These are phyloP conservation scores for Metarhizium guizhouense DNA, from an alignment of 2,329 filamentous ascomycete species.

Conservation along the genomic window DNA sequence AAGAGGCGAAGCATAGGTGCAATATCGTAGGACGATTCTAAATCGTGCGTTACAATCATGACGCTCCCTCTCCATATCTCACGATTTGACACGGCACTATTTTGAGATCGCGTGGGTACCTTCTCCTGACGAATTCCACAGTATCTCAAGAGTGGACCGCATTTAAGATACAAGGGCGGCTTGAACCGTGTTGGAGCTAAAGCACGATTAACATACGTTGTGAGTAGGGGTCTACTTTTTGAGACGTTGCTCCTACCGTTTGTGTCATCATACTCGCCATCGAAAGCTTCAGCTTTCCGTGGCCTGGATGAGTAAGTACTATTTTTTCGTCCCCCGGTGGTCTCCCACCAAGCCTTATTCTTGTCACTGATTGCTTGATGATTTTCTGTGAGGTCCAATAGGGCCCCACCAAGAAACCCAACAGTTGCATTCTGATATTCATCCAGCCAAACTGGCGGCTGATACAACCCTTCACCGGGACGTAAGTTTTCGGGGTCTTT, in stretches of 20 bases:
- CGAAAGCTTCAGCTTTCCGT: constrained; percentile 54
- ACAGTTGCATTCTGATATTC: constrained; percentile 65
- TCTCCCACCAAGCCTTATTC: constrained; percentile 71
- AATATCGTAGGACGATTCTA: constrained; percentile 72
- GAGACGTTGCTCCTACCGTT: constrained; percentile 32
- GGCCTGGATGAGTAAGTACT: constrained; percentile 37
- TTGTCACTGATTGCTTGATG: constrained; percentile 31
- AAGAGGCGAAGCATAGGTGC: constrained; percentile 76
- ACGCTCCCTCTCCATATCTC: constrained; percentile 90
- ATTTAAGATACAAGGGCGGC: constrained; percentile 76
- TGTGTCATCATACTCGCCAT: constrained; percentile 57
- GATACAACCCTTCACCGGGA: constrained; percentile 48
- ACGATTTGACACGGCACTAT: constrained; percentile 36
- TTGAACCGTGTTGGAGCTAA: constrained; percentile 63
- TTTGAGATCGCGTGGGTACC: constrained; percentile 21
- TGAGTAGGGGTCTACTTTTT: background rate
- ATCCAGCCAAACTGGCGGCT: constrained; percentile 51
- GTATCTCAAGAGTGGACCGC: constrained; percentile 83
- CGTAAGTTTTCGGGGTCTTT: constrained; percentile 31
- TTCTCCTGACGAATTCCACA: constrained; percentile 68
- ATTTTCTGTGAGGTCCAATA: constrained; percentile 50
- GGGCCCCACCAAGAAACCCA: constrained; percentile 46
- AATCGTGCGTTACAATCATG: constrained; percentile 90
- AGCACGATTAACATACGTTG: constrained; percentile 7
- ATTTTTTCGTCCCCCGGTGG: constrained; percentile 35